phyloP scores from a whole-genome alignment of 1,139 yeast genomes.

The Candida neerlandica region DNA sequence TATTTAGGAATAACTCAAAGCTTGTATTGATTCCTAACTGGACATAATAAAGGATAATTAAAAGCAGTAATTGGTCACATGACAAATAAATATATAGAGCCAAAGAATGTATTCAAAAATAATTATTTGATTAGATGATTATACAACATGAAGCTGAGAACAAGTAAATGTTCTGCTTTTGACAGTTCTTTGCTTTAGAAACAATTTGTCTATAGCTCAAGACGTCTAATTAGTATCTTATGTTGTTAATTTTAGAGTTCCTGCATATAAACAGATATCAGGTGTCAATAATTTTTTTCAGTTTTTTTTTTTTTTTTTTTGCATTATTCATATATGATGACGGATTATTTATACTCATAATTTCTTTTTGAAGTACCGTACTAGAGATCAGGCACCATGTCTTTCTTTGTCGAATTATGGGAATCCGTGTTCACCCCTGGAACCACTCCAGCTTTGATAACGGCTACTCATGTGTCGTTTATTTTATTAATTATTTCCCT shows the following conservation, averaged over 20 bases:
- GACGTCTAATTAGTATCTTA: neutral
- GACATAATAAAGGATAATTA: too few relatives aligned
- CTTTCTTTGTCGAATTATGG: slow-evolving; percentile 75
- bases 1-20: too few relatives aligned
- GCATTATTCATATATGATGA: neutral
- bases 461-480: slow-evolving; percentile 54
- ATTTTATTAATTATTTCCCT: slow-evolving; percentile 47
- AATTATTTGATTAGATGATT: too few relatives aligned
- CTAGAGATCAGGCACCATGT: slow-evolving; percentile 1
- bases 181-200: too few relatives aligned
- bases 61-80: too few relatives aligned
- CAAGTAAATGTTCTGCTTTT: too few relatives aligned
- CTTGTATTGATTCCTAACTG: too few relatives aligned
- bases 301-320: neutral
- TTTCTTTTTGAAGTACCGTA: neutral
- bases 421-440: slow-evolving; percentile 94
- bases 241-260: neutral
- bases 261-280: neutral
- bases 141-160: too few relatives aligned
- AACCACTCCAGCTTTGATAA: slow-evolving; percentile 79
- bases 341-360: neutral
- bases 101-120: too few relatives aligned
- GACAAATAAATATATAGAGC: too few relatives aligned
- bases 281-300: neutral
- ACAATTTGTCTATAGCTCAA: too few relatives aligned